phyloP scores from a whole-genome alignment of 2,329 filamentous ascomycete species.

The Colletotrichum sublineola region DNA sequence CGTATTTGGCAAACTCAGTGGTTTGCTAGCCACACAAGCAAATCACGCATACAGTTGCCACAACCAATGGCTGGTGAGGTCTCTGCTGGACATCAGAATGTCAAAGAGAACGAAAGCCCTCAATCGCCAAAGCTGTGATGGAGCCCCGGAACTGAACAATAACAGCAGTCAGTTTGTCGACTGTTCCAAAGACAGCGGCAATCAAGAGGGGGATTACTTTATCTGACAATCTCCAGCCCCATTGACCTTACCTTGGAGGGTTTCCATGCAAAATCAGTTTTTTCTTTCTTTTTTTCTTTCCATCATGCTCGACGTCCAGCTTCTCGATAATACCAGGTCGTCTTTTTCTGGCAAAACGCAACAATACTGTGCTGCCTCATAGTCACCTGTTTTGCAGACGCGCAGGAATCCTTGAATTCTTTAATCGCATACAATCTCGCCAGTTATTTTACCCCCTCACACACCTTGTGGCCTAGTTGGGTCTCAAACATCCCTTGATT shows the following conservation, averaged over 20 bases:
- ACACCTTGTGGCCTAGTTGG: slow-evolving; percentile 16
- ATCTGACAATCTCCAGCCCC: background rate
- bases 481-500: slow-evolving; percentile 39
- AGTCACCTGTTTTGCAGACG: background rate
- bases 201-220: background rate
- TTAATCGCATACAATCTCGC: background rate
- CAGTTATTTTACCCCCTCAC: background rate
- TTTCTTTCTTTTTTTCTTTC: background rate
- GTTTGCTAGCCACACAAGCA: background rate
- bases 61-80: background rate
- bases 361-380: background rate
- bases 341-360: background rate
- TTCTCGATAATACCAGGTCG: background rate
- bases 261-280: too few species aligned
- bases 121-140: background rate
- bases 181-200: background rate
- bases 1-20: background rate
- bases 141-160: background rate
- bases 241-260: background rate
- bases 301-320: background rate
- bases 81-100: too few species aligned
- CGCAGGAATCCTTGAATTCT: background rate
- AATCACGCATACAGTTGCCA: background rate
- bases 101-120: too few species aligned
- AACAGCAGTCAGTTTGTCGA: background rate